Evolutionary conservation across 1,284 basidiomycete genomes (phyloP).

Genomic region (Tilletia walkeri): DNA sequence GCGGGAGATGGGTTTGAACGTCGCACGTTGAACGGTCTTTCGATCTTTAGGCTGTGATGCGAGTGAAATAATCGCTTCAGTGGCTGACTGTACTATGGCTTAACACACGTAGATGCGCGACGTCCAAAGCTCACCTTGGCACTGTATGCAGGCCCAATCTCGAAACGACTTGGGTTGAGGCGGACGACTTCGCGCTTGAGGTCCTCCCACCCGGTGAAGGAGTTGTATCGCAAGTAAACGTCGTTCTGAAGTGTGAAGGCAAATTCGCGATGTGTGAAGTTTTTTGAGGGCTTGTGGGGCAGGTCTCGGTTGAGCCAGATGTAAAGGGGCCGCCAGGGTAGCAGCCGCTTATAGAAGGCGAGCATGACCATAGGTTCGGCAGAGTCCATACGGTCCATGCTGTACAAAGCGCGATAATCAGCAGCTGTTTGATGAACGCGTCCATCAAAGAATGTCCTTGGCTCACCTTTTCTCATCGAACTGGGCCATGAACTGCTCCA

Average conservation of each 20-base stretch:
- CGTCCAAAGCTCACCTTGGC: conserved; percentile 66
- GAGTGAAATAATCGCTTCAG: neutral
- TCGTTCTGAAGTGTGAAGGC: conserved; percentile 92
- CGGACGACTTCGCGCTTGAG: conserved; percentile 74
- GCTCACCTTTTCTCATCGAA: conserved; percentile 17
- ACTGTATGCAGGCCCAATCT: conserved; percentile 92
- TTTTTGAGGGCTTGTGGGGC: conserved; percentile 61
- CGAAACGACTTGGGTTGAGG: conserved; percentile 68
- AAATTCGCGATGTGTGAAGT: conserved; percentile 74
- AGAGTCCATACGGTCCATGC: conserved; percentile 57
- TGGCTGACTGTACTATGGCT: too few species aligned
- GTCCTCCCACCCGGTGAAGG: conserved; percentile 79
- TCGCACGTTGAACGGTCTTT: conserved; percentile 74
- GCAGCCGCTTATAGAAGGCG: conserved; percentile 84
- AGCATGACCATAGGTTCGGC: conserved; percentile 70
- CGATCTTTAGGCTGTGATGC: conserved; percentile 75
- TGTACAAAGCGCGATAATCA: conserved; percentile 25
- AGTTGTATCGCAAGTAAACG: conserved; percentile 89
- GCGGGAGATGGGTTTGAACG: conserved; percentile 75
- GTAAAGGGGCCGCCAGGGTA: conserved; percentile 91
- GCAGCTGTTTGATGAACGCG: neutral
- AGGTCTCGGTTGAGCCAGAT: conserved; percentile 90
- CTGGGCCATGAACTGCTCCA: conserved; percentile 14
- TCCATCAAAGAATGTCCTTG: neutral
- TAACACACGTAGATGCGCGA: neutral